Percentiles rank a stretch among this genome's conserved stretches.
phyloP scores from a whole-genome alignment of 2,329 filamentous ascomycete species.

The Hirsutella minnesotensis region DNA sequence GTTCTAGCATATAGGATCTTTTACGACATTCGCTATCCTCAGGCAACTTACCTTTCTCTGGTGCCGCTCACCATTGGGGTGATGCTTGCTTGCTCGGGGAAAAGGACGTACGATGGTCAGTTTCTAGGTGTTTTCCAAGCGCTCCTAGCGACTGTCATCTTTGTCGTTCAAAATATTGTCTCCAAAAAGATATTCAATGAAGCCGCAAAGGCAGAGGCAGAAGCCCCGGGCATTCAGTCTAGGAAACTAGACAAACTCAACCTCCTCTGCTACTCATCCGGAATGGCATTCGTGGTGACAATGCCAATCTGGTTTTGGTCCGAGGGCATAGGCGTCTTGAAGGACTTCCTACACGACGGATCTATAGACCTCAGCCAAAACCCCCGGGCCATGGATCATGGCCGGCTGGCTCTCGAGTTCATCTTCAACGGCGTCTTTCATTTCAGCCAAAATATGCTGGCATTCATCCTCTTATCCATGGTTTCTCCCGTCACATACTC shows the following conservation, averaged over 20 bases:
- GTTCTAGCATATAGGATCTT: conserved; percentile 85
- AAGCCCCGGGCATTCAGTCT: conserved; percentile 48
- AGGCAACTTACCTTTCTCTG: conserved; percentile 76
- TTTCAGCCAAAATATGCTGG: conserved; percentile 91
- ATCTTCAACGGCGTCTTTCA: conserved; percentile 96
- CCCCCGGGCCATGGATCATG: conserved; percentile 64
- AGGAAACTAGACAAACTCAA: conserved; percentile 95
- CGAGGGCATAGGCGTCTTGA: conserved; percentile 68
- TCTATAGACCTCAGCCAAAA: conserved; percentile 48
- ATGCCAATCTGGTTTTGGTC: conserved; percentile 86
- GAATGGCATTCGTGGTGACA: conserved; percentile 79
- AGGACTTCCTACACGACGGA: conserved; percentile 73
- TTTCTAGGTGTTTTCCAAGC: conserved; percentile 84
- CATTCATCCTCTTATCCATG: conserved; percentile 83
- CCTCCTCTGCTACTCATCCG: conserved; percentile 91
- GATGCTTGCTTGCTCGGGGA: conserved; percentile 88
- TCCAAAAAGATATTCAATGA: conserved; percentile 98
- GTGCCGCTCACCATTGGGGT: conserved; percentile 91
- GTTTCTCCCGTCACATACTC: conserved; percentile 96
- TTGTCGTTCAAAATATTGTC: conserved; percentile 97
- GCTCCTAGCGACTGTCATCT: conserved; percentile 81
- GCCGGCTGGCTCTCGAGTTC: conserved; percentile 69
- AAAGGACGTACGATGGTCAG: conserved; percentile 65
- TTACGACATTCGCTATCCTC: conserved; percentile 79
- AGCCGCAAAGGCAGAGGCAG: conserved; percentile 71